phyloP scores from a whole-genome alignment of 176 grass and related monocot genomes.

The Saccharum spontaneum region DNA sequence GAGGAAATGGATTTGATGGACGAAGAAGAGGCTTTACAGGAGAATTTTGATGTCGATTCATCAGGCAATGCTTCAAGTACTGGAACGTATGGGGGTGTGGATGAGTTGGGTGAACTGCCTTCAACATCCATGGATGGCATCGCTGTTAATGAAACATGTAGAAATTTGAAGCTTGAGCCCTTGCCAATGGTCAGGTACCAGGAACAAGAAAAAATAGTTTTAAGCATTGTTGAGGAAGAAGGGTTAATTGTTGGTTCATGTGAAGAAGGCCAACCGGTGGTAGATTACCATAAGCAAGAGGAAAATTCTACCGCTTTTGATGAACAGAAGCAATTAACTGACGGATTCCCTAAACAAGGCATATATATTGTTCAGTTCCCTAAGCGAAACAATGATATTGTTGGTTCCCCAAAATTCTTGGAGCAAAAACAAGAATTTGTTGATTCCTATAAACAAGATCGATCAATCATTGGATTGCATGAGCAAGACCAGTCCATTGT shows the following conservation, averaged over 20 bases:
- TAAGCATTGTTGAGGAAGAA: not conserved
- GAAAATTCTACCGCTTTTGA: not conserved
- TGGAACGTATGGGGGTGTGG: not conserved
- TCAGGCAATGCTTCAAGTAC: slow-evolving; percentile 20
- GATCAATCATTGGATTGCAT: not conserved
- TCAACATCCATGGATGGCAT: slow-evolving; percentile 28
- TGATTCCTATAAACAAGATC: slow-evolving; percentile 14
- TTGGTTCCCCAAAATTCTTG: not conserved
- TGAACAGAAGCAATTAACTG: not conserved
- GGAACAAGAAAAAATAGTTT: slow-evolving; percentile 18
- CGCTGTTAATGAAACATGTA: slow-evolving; percentile 12
- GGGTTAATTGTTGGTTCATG: not conserved
- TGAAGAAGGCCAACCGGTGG: not conserved
- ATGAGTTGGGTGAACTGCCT: not conserved
- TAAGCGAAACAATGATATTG: not conserved
- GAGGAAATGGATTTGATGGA: not conserved
- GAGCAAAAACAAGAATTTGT: not conserved
- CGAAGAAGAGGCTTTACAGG: not conserved
- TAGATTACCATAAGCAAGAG: slow-evolving; percentile 11
- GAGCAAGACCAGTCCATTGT: not conserved
- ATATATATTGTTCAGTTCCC: not conserved
- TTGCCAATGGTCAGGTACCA: not conserved
- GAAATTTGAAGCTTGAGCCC: slow-evolving; percentile 15
- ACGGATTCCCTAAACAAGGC: not conserved
- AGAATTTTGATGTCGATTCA: slow-evolving; percentile 22